phyloP scores from a whole-genome alignment of 257 asterid genomes.

The Solanum sejunctum region DNA sequence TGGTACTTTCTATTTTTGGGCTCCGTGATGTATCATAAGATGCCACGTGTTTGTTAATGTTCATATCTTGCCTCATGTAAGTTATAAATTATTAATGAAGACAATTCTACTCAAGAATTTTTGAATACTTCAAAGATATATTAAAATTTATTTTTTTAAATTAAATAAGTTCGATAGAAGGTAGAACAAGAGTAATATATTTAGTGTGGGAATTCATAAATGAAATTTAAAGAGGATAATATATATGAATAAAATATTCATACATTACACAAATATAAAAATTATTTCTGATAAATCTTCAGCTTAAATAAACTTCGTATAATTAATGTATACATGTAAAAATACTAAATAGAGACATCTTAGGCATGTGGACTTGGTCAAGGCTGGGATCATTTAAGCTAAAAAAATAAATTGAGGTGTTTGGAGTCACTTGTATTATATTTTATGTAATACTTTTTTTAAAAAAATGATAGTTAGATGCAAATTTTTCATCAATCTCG shows the following conservation, averaged over 20 bases:
- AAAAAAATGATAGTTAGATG: constrained; percentile 7
- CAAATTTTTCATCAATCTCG: no score
- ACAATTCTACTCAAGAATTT: background rate
- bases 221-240: background rate
- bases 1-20: background rate
- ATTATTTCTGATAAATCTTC: background rate
- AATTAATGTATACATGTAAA: background rate
- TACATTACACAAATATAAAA: no score
- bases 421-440: constrained; percentile 21
- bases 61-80: background rate
- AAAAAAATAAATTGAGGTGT: background rate
- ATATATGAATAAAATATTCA: no score
- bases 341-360: background rate
- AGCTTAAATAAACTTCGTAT: background rate
- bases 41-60: background rate
- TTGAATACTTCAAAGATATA: background rate
- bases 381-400: constrained; percentile 6
- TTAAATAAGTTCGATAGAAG: background rate
- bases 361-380: constrained; percentile 17
- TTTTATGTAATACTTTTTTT: no score
- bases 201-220: background rate
- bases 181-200: background rate
- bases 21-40: background rate
- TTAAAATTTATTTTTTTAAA: background rate
- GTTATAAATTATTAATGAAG: no score